A percentile compares a stretch with the other conserved stretches of the same genome.
These are phyloP conservation scores for Nicotiana attenuata DNA, from an alignment of 257 asterid genomes.

Conservation along the genomic window DNA sequence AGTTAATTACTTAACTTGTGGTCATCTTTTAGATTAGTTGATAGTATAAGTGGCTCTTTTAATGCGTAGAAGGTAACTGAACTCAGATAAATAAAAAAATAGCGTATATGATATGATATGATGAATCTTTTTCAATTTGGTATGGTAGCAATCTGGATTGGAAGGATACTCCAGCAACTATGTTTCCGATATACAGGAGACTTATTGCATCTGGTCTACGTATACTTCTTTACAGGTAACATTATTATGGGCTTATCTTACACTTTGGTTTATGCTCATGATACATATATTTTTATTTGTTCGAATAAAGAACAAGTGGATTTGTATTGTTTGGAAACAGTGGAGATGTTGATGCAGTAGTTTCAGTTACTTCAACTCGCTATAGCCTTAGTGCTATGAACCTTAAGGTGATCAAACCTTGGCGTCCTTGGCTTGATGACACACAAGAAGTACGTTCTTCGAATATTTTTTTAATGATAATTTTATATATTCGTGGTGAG, in stretches of 20 bases:
- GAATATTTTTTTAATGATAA: neutral
- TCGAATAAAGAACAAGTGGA: neutral
- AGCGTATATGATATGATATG: neutral
- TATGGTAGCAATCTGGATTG: neutral
- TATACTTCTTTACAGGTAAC: conserved; percentile 37
- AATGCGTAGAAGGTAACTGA: no score
- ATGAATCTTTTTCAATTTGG: neutral
- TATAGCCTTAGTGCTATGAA: conserved; percentile 35
- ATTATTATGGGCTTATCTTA: neutral
- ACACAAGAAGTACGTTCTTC: conserved; percentile 13
- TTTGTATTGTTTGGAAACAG: conserved; percentile 14
- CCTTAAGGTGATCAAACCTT: conserved; percentile 27
- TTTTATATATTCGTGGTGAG: neutral
- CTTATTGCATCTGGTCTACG: conserved; percentile 32
- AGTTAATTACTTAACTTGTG: no score
- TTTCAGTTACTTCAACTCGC: conserved; percentile 35
- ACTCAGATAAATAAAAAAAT: no score
- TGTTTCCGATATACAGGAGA: conserved; percentile 28
- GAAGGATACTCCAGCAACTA: conserved; percentile 38
- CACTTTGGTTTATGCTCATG: neutral
- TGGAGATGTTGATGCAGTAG: conserved; percentile 41
- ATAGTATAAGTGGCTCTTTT: no score
- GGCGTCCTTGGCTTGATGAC: conserved; percentile 36
- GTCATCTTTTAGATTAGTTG: no score
- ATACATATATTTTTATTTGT: neutral